Conservation (phyloP, 192 early-diverging fungal genomes). For the Powellomyces hirtus region DNA sequence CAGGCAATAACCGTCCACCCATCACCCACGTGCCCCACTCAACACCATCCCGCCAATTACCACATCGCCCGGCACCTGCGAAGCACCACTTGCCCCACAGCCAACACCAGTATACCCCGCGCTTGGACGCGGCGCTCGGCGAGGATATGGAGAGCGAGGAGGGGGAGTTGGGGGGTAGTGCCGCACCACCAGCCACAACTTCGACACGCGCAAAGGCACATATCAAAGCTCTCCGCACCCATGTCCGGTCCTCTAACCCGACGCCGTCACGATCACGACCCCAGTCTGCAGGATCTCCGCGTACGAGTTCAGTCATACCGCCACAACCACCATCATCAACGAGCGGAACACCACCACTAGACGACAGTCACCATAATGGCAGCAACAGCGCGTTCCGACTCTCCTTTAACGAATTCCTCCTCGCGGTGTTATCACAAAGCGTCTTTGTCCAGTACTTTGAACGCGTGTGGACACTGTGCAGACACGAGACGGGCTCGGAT, state of each 20-base stretch:
- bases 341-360: too few relatives aligned
- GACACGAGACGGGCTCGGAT: too few relatives aligned
- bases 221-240: not conserved
- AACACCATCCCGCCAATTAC: too few relatives aligned
- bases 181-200: not conserved
- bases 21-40: conserved; percentile 2
- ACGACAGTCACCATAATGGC: too few relatives aligned
- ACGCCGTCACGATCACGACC: not conserved
- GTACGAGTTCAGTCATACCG: not conserved
- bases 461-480: conserved; percentile 42
- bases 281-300: not conserved
- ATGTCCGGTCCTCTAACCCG: not conserved
- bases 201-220: not conserved
- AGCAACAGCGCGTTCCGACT: conserved; percentile 33
- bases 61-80: not conserved
- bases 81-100: too few relatives aligned
- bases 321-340: not conserved
- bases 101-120: conserved; percentile 9
- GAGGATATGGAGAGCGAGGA: conserved; percentile 22
- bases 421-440: conserved; percentile 55
- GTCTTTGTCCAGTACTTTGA: conserved; percentile 63
- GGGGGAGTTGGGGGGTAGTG: conserved; percentile 11
- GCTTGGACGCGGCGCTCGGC: conserved; percentile 9
- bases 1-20: not conserved
- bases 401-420: conserved; percentile 57